phyloP scores from a whole-genome alignment of 2,329 filamentous ascomycete genomes.

The Microcyclospora pomicola region DNA sequence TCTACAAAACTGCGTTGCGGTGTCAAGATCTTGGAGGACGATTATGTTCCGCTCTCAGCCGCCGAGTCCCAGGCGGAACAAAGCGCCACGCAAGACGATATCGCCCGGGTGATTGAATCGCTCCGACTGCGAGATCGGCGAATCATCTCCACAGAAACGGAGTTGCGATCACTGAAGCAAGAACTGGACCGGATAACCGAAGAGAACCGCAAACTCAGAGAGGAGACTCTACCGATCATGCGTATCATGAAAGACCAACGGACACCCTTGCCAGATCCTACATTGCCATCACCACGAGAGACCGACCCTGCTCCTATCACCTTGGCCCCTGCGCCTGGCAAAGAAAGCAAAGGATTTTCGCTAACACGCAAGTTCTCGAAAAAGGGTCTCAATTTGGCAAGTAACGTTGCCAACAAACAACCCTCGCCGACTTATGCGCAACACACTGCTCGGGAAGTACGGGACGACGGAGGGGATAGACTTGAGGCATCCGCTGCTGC shows the following conservation, averaged over 20 bases:
- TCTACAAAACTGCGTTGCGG: constrained; percentile 92
- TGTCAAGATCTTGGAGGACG: constrained; percentile 77
- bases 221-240: constrained; percentile 82
- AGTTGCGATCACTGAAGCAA: constrained; percentile 59
- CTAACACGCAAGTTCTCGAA: constrained; percentile 40
- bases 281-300: constrained; percentile 22
- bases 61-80: constrained; percentile 77
- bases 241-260: constrained; percentile 84
- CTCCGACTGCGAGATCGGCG: constrained; percentile 82
- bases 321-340: constrained; percentile 14
- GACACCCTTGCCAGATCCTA: constrained; percentile 59
- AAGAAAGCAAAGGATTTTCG: constrained; percentile 29
- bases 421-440: constrained; percentile 36
- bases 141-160: constrained; percentile 68
- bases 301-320: constrained; percentile 12
- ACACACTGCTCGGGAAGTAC: constrained; percentile 15
- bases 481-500: constrained; percentile 38
- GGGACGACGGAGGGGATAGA: constrained; percentile 19
- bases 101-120: constrained; percentile 79
- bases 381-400: constrained; percentile 38
- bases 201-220: constrained; percentile 74
- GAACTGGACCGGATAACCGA: constrained; percentile 44
- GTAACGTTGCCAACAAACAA: constrained; percentile 30
- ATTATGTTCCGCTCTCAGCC: constrained; percentile 84
- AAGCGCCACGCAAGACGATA: constrained; percentile 81